Conservation (phyloP, 352 stramenopile genomes). For the Globisporangium parvum region DNA sequence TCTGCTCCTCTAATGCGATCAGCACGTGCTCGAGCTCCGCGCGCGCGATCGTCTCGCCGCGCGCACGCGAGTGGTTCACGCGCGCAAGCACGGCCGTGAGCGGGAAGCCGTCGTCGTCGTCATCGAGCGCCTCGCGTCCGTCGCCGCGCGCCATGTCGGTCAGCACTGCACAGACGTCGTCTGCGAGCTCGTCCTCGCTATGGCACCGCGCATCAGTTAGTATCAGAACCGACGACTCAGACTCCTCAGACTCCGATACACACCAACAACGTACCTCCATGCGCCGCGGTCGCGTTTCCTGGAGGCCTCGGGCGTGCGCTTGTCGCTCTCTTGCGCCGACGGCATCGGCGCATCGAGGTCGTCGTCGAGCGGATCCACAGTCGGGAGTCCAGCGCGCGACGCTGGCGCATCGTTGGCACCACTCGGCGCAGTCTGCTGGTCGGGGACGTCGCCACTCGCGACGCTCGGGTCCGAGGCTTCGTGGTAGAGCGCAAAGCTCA, state of each 20-base stretch:
- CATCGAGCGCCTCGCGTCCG: slow-evolving; percentile 18
- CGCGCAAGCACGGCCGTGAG: slow-evolving; percentile 48
- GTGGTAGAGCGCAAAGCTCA: slow-evolving; percentile 98
- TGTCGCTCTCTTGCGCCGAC: slow-evolving; percentile 17
- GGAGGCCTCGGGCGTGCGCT: slow-evolving; percentile 12
- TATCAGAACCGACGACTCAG: neutral
- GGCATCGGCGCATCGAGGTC: slow-evolving; percentile 16
- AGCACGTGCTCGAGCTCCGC: slow-evolving; percentile 67
- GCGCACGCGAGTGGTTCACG: slow-evolving; percentile 41
- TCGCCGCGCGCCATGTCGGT: slow-evolving; percentile 44
- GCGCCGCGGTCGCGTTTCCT: slow-evolving; percentile 60
- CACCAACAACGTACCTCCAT: slow-evolving; percentile 47
- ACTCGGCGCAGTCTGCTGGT: slow-evolving; percentile 8
- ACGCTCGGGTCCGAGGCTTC: slow-evolving; percentile 62
- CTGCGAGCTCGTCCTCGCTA: slow-evolving; percentile 51
- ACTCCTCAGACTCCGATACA: neutral
- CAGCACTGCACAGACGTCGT: slow-evolving; percentile 56
- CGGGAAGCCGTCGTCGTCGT: slow-evolving; percentile 62
- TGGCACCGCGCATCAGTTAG: neutral
- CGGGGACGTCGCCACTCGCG: neutral
- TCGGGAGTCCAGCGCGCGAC: slow-evolving; percentile 1
- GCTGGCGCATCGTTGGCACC: neutral
- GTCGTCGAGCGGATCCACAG: slow-evolving; percentile 12
- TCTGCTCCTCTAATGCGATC: slow-evolving; percentile 74
- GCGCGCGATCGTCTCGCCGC: slow-evolving; percentile 26